Conservation (phyloP, 1,284 basidiomycete species). For the Sporisorium sorghi region DNA sequence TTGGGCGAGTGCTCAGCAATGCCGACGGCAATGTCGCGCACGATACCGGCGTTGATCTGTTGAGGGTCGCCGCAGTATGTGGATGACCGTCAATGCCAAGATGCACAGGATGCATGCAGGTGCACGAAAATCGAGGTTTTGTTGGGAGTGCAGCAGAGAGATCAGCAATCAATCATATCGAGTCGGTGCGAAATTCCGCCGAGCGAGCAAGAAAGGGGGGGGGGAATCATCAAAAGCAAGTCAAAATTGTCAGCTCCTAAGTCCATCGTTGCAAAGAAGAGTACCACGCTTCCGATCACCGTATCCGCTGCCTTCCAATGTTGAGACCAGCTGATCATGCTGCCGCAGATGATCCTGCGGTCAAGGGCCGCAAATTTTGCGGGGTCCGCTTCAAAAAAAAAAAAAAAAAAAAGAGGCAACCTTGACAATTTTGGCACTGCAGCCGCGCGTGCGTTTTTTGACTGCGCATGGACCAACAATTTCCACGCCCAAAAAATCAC, state of each 20-base stretch:
- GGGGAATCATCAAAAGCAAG: neutral
- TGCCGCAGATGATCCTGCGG: neutral
- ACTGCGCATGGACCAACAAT: slow-evolving; percentile 43
- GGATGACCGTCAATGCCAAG: neutral
- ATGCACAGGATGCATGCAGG: neutral
- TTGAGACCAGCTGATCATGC: neutral
- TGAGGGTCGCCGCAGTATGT: neutral
- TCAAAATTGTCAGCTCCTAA: slow-evolving; percentile 1
- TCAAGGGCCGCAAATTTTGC: slow-evolving; percentile 12
- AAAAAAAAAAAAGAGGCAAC: too few relatives aligned
- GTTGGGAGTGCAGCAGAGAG: slow-evolving; percentile 19
- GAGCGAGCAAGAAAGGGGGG: neutral
- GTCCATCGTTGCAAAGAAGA: neutral
- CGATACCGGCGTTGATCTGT: slow-evolving; percentile 98
- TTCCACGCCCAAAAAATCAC: slow-evolving; percentile 19
- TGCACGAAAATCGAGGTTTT: slow-evolving; percentile 5
- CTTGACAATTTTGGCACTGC: too few relatives aligned
- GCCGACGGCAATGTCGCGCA: slow-evolving; percentile 88
- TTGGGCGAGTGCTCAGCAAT: slow-evolving; percentile 88
- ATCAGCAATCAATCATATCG: slow-evolving; percentile 20
- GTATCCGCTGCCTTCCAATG: neutral
- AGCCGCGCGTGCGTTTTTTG: slow-evolving; percentile 2
- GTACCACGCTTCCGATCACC: neutral
- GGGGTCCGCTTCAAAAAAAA: slow-evolving; percentile 8
- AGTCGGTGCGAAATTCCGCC: slow-evolving; percentile 69